Percentiles rank a stretch among this genome's conserved stretches.
Conservation (phyloP, 768 basidiomycete species). For the Lactifluus subvellereus region DNA sequence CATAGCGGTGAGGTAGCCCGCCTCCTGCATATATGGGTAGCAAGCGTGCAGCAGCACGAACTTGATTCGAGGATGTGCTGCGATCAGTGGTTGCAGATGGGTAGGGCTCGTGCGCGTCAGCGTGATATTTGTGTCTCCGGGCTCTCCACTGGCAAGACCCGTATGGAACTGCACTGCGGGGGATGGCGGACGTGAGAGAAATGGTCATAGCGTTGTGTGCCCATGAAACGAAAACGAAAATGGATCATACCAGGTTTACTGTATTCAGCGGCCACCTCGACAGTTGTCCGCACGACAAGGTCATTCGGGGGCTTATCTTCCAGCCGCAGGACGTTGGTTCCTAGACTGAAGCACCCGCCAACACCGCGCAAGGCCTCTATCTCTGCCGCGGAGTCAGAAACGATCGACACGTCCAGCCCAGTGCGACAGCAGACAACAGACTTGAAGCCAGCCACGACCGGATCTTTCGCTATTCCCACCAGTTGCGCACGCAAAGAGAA, state of each 20-base stretch:
- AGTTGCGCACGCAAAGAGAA: not conserved
- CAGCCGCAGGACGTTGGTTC: slow-evolving; percentile 41
- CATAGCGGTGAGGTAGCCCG: slow-evolving; percentile 66
- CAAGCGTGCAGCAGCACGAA: slow-evolving; percentile 69
- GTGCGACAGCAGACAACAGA: slow-evolving; percentile 75
- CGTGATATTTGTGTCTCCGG: slow-evolving; percentile 64
- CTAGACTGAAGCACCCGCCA: slow-evolving; percentile 29
- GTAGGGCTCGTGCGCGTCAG: slow-evolving; percentile 56
- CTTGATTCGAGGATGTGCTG: slow-evolving; percentile 50
- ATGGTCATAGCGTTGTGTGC: not conserved
- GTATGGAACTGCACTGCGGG: slow-evolving; percentile 76
- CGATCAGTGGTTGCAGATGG: slow-evolving; percentile 62
- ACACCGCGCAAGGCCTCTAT: not conserved
- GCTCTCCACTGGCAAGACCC: slow-evolving; percentile 38
- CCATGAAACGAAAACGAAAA: not conserved
- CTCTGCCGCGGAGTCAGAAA: slow-evolving; percentile 26
- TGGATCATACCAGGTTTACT: slow-evolving; percentile 50
- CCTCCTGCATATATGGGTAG: slow-evolving; percentile 77
- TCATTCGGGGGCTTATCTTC: slow-evolving; percentile 63
- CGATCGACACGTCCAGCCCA: slow-evolving; percentile 50
- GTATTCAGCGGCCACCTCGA: slow-evolving; percentile 46
- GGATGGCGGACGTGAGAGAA: not conserved
- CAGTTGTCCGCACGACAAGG: slow-evolving; percentile 49
- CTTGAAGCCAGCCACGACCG: slow-evolving; percentile 62
- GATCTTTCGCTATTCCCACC: slow-evolving; percentile 34